These are phyloP conservation scores for Myotisia sp. DNA, from an alignment of 2,329 filamentous ascomycete species.

Conservation along the genomic window DNA sequence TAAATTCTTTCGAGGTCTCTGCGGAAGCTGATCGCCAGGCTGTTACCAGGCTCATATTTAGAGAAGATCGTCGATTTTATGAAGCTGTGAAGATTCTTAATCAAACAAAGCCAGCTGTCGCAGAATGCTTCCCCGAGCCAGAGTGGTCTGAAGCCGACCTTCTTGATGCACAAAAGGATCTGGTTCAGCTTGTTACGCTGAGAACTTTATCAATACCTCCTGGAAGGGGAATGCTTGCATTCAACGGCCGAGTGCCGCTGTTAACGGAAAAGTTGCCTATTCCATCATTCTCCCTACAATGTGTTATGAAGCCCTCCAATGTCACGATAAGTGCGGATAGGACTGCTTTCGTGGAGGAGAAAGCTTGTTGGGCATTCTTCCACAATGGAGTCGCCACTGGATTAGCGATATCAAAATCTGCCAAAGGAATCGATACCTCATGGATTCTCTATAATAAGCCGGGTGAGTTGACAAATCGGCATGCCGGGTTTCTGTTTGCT, in stretches of 20 bases:
- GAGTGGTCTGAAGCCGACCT: constrained; percentile 75
- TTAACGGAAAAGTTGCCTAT: constrained; percentile 86
- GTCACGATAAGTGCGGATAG: constrained; percentile 91
- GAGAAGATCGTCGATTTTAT: constrained; percentile 74
- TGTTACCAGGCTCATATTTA: constrained; percentile 76
- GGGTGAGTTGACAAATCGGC: constrained; percentile 80
- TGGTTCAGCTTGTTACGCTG: constrained; percentile 72
- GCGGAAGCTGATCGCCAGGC: constrained; percentile 71
- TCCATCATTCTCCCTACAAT: constrained; percentile 80
- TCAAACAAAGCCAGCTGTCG: constrained; percentile 62
- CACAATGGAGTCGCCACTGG: constrained; percentile 91
- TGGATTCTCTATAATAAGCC: constrained; percentile 99
- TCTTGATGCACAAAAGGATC: constrained; percentile 79
- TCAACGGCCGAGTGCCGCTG: constrained; percentile 71
- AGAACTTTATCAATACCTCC: constrained; percentile 79
- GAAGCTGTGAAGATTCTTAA: constrained; percentile 79
- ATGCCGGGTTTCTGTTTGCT: constrained; percentile 83
- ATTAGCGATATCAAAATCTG: constrained; percentile 73
- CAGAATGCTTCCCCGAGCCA: constrained; percentile 61
- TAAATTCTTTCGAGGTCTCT: constrained; percentile 56
- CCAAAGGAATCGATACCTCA: constrained; percentile 89
- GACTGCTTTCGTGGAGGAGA: constrained; percentile 77
- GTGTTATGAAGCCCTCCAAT: constrained; percentile 79
- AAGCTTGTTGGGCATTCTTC: constrained; percentile 97
- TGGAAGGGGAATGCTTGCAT: constrained; percentile 77